These are phyloP conservation scores for Physcomitrellopsis africana DNA, from an alignment of 225 moss, liverwort and hornwort genomes.

Conservation along the genomic window DNA sequence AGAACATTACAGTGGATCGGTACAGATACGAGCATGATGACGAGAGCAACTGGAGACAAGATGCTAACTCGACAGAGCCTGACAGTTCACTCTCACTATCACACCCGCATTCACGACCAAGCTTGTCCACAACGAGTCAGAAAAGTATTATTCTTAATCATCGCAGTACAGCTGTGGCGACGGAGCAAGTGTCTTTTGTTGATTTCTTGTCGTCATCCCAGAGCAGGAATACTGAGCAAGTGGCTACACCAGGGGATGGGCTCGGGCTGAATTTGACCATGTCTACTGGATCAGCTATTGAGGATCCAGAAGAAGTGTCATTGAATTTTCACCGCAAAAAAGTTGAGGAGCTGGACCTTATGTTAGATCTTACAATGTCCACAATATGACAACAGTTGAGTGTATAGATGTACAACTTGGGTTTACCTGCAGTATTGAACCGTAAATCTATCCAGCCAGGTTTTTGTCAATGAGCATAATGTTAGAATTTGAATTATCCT, in stretches of 20 bases:
- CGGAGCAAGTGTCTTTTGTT: constrained; percentile 38
- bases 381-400: constrained; percentile 14
- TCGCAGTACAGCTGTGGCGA: not conserved
- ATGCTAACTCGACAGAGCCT: not conserved
- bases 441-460: not conserved
- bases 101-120: constrained; percentile 36
- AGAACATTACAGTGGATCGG: not conserved
- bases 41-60: not conserved
- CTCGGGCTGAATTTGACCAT: constrained; percentile 52
- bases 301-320: not conserved
- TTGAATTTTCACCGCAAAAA: not conserved
- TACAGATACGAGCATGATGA: not conserved
- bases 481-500: constrained; percentile 36
- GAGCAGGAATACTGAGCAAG: constrained; percentile 13
- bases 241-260: constrained; percentile 3
- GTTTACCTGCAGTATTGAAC: constrained; percentile 1
- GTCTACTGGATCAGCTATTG: constrained; percentile 41
- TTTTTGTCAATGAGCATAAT: constrained; percentile 36
- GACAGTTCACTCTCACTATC: constrained; percentile 29
- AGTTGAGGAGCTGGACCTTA: constrained; percentile 35
- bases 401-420: constrained; percentile 4
- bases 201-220: constrained; percentile 45
- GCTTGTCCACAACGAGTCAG: constrained; percentile 11
- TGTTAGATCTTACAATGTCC: constrained; percentile 51
- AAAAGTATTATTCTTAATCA: not conserved